phyloP scores from a whole-genome alignment of 1,284 basidiomycete species.

The Trametes hirsuta region DNA sequence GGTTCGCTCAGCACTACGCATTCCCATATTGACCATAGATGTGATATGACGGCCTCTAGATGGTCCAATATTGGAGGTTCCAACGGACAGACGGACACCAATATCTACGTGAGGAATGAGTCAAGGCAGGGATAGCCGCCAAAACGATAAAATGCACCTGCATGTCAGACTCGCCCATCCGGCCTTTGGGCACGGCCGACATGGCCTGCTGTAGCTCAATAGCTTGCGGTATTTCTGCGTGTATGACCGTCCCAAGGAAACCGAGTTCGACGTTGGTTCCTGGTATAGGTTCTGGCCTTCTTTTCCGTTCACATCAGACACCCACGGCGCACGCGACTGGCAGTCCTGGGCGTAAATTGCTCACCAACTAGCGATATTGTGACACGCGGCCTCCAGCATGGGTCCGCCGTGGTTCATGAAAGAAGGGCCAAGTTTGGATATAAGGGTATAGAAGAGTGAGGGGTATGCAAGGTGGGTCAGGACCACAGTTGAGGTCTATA shows the following conservation, averaged over 20 bases:
- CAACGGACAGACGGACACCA: slow-evolving; percentile 77
- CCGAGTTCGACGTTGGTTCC: slow-evolving; percentile 75
- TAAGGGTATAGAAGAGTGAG: slow-evolving; percentile 75
- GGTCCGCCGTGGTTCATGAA: slow-evolving; percentile 77
- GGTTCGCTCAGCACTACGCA: slow-evolving; percentile 89
- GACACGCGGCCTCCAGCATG: slow-evolving; percentile 85
- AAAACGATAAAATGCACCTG: slow-evolving; percentile 18
- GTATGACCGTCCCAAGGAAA: slow-evolving; percentile 77
- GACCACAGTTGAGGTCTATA: slow-evolving; percentile 83
- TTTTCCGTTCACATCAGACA: slow-evolving; percentile 40
- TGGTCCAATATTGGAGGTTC: slow-evolving; percentile 71
- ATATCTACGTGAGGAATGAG: slow-evolving; percentile 51
- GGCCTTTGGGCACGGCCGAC: slow-evolving; percentile 25
- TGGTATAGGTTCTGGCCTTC: slow-evolving; percentile 71
- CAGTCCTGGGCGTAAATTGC: slow-evolving; percentile 28
- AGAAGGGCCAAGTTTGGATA: slow-evolving; percentile 74
- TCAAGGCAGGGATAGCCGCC: neutral
- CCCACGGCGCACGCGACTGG: neutral
- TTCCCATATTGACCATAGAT: slow-evolving; percentile 96
- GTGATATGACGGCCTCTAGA: slow-evolving; percentile 75
- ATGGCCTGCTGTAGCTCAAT: slow-evolving; percentile 75
- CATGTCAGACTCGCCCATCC: slow-evolving; percentile 23
- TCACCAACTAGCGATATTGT: slow-evolving; percentile 87
- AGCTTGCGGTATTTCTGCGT: slow-evolving; percentile 70
- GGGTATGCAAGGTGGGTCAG: slow-evolving; percentile 86